Percentiles rank a stretch among this genome's conserved stretches.
Conservation (phyloP, 164 flowering plant genomes). For the Platanus orientalis region DNA sequence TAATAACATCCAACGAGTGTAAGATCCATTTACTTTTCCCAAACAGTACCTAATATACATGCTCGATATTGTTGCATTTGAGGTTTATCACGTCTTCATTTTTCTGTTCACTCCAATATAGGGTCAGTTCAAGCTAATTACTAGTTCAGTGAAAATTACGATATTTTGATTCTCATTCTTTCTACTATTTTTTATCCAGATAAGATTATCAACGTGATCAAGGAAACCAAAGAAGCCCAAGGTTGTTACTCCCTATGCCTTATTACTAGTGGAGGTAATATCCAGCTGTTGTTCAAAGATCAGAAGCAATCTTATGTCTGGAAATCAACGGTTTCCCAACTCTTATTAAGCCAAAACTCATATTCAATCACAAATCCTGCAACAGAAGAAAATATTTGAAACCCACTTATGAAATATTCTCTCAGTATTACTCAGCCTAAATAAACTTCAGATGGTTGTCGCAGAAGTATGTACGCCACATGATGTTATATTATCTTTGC, state of each 20-base stretch:
- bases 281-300: slow-evolving; percentile 22
- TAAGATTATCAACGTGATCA: slow-evolving; percentile 6
- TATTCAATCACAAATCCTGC: not conserved
- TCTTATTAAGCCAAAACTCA: slow-evolving; percentile 6
- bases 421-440: too few relatives aligned
- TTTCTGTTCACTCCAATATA: too few relatives aligned
- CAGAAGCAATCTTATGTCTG: slow-evolving; percentile 16
- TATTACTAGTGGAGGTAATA: slow-evolving; percentile 13
- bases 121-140: too few relatives aligned
- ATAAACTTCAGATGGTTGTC: too few relatives aligned
- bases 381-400: not conserved
- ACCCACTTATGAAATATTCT: too few relatives aligned
- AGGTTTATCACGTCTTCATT: too few relatives aligned
- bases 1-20: slow-evolving; percentile 26
- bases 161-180: not conserved
- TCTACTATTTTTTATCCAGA: slow-evolving; percentile 9
- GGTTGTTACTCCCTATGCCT: slow-evolving; percentile 12
- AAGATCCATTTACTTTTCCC: slow-evolving; percentile 5
- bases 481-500: too few relatives aligned
- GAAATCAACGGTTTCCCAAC: slow-evolving; percentile 18
- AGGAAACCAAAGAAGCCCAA: slow-evolving; percentile 3
- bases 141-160: not conserved
- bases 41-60: not conserved
- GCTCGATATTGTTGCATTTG: too few relatives aligned
- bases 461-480: too few relatives aligned